These are phyloP conservation scores for Verticillium klebahnii DNA, from an alignment of 2,329 filamentous ascomycete genomes.

Conservation along the genomic window DNA sequence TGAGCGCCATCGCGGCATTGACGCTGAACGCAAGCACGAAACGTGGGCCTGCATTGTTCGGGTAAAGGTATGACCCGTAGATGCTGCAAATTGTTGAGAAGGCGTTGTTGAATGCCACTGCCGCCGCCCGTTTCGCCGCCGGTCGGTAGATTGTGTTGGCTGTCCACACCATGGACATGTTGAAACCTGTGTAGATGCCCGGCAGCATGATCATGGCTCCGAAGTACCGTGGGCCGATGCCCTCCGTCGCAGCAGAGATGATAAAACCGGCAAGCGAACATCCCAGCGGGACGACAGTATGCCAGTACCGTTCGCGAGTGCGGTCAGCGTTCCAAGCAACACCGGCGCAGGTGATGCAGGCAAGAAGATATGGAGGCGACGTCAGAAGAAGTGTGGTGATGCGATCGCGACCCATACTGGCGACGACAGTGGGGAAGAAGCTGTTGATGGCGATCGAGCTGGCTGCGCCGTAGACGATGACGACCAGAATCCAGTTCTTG, in stretches of 20 bases:
- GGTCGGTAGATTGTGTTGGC: slow-evolving; percentile 18
- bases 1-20: slow-evolving; percentile 17
- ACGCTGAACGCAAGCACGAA: slow-evolving; percentile 20
- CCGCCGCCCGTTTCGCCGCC: slow-evolving; percentile 14
- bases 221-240: slow-evolving; percentile 9
- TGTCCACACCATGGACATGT: slow-evolving; percentile 19
- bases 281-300: slow-evolving; percentile 8
- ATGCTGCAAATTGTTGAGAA: slow-evolving; percentile 16
- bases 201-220: slow-evolving; percentile 18
- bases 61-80: slow-evolving; percentile 20
- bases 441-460: slow-evolving; percentile 15
- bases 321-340: slow-evolving; percentile 12
- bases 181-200: slow-evolving; percentile 17
- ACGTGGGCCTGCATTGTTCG: slow-evolving; percentile 15
- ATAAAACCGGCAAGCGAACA: slow-evolving; percentile 10
- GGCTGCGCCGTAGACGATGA: slow-evolving; percentile 15
- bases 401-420: slow-evolving; percentile 6
- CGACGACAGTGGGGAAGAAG: slow-evolving; percentile 18
- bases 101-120: slow-evolving; percentile 18
- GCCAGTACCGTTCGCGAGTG: slow-evolving; percentile 9
- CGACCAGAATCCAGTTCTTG: slow-evolving; percentile 16
- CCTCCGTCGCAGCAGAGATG: slow-evolving; percentile 6
- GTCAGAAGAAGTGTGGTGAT: slow-evolving; percentile 18
- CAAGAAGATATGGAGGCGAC: slow-evolving; percentile 20
- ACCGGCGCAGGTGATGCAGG: not conserved